A percentile compares a stretch with the other conserved stretches of the same genome.
Conservation (phyloP, 1,284 basidiomycete species). For the Leccinum griseonigrum region DNA sequence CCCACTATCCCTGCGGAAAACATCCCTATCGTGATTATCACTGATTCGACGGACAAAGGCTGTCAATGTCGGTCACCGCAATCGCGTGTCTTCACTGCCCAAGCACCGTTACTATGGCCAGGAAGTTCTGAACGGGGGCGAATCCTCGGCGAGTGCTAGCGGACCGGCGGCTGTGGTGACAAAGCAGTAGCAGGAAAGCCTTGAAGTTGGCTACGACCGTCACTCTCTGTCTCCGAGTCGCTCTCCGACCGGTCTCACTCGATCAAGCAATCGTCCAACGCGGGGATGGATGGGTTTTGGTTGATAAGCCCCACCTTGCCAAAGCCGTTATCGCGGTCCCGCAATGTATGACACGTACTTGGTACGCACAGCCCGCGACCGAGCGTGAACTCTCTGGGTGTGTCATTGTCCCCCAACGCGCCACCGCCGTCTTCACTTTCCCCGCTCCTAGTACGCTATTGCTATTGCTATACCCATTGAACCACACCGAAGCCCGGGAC, state of each 20-base stretch:
- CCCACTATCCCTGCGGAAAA: constrained; percentile 3
- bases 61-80: constrained; percentile 12
- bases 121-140: constrained; percentile 1
- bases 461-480: background rate
- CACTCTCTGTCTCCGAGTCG: constrained; percentile 12
- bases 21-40: constrained; percentile 21
- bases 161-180: background rate
- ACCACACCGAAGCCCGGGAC: background rate
- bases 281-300: constrained; percentile 25
- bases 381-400: constrained; percentile 1
- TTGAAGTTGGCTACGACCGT: constrained; percentile 12
- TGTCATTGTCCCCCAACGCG: background rate
- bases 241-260: constrained; percentile 12
- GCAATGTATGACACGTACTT: constrained; percentile 9
- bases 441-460: background rate
- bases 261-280: constrained; percentile 13
- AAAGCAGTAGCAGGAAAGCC: background rate
- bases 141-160: background rate
- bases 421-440: background rate
- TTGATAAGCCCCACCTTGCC: constrained; percentile 13
- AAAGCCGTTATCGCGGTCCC: constrained; percentile 7
- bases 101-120: background rate
- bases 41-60: constrained; percentile 11
- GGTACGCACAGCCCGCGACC: constrained; percentile 1
- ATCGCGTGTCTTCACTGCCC: constrained; percentile 14